Base-by-base conservation (phyloP, 495 filamentous ascomycete species). In the Aspergillus egyptiacus region DNA sequence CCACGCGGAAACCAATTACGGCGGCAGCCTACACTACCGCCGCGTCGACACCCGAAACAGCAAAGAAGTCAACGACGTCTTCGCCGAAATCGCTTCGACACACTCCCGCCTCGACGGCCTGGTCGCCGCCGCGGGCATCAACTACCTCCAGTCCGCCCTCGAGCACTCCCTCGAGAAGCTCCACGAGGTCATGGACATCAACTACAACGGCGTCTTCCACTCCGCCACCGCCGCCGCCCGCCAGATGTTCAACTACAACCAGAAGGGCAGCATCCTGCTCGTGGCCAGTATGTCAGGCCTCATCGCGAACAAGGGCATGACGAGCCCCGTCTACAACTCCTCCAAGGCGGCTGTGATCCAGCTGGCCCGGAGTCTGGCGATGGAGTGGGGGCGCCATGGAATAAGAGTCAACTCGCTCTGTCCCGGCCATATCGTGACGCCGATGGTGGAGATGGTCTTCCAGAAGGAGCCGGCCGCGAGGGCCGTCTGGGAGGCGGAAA, bases 201-300 rank as follows among this genome's bases (percentile, higher is more conserved):
- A 89, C 62, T 81, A 86, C 39, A 87, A 82, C 19, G 86, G 86
- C 9, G 81, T 78, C 11, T 86, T 91, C 64, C 83, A 86, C 75
- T 83, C 83, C 2, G 85, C 87, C 19, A 85, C 87, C 56, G 85
- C 85, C 1, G 85, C 81, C 2, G 86, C 86, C 0, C 75, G 75
- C 22, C 79, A 89, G 65, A 90, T 91, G 85, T 77, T 87, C 57
- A 73, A 76, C 19, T 70, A 71, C 55, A 65, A 75, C 38, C 60
- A 63, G 27, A 68, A 65, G 56, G 87, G 86, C 5, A 86, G 82
- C 35, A 79, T 93, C 40, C 75, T 85, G 33, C 60, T 91, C 34
- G 84, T 91, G 48, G 88, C 82, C 7, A 83, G 77, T 51, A 91
- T 91, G 88, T 86, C 82, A 58, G 88, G 84, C 9, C 81, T 82